These are phyloP conservation scores for Ustilago xerochloae DNA, from an alignment of 1,284 basidiomycete genomes.

Conservation along the genomic window DNA sequence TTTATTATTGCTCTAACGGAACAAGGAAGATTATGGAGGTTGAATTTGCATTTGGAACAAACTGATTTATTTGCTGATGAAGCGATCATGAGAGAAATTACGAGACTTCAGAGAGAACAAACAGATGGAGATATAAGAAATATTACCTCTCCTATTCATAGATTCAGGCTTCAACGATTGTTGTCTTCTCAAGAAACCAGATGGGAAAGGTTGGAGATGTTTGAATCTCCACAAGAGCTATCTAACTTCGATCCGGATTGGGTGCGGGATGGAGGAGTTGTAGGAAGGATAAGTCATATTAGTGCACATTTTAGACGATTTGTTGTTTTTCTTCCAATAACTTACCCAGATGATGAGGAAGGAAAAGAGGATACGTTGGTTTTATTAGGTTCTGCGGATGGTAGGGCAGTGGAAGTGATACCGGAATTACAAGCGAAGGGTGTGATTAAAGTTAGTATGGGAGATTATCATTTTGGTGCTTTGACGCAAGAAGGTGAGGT, in stretches of 20 bases:
- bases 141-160: background rate
- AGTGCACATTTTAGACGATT: slow-evolving; percentile 85
- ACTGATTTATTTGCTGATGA: slow-evolving; percentile 4
- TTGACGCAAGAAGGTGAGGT: slow-evolving; percentile 81
- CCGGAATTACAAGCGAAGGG: slow-evolving; percentile 78
- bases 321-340: slow-evolving; percentile 81
- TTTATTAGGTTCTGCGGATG: slow-evolving; percentile 59
- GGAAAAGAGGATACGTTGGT: slow-evolving; percentile 44
- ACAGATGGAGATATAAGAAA: background rate
- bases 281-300: slow-evolving; percentile 73
- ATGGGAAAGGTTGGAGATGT: slow-evolving; percentile 18
- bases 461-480: slow-evolving; percentile 89
- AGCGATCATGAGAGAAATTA: background rate
- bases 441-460: slow-evolving; percentile 84
- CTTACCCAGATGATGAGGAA: slow-evolving; percentile 62
- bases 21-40: slow-evolving; percentile 29
- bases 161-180: background rate
- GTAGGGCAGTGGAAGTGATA: slow-evolving; percentile 73
- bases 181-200: background rate
- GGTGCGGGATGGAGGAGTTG: background rate
- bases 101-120: background rate
- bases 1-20: slow-evolving; percentile 52
- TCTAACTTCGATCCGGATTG: slow-evolving; percentile 15
- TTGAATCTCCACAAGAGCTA: slow-evolving; percentile 7
- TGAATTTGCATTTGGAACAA: slow-evolving; percentile 21